Conservation (phyloP, 805 yeast genomes). For the Yarrowia deformans region DNA sequence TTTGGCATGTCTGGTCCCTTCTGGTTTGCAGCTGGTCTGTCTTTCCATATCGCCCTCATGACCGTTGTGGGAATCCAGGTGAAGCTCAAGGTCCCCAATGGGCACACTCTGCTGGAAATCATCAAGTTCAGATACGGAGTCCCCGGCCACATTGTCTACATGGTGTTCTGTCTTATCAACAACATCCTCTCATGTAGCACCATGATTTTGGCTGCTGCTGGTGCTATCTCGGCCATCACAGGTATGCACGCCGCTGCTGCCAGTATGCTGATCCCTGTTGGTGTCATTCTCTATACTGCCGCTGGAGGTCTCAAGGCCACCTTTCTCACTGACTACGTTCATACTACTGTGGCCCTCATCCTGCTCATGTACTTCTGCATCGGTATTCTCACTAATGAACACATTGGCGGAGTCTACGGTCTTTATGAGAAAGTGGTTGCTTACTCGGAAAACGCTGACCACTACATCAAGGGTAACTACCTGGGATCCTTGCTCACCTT, state of each 20-base stretch:
- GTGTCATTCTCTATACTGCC: constrained; percentile 60
- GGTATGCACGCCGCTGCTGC: constrained; percentile 60
- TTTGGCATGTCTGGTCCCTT: constrained; percentile 65
- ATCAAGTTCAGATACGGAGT: constrained; percentile 72
- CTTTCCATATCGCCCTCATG: constrained; percentile 76
- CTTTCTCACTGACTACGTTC: constrained; percentile 61
- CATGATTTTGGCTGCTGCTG: constrained; percentile 57
- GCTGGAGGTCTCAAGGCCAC: constrained; percentile 63
- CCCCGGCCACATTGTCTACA: constrained; percentile 57
- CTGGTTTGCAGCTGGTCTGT: constrained; percentile 81
- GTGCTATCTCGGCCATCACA: constrained; percentile 54
- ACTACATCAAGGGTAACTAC: constrained; percentile 44
- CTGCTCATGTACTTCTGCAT: constrained; percentile 46
- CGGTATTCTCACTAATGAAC: constrained; percentile 51
- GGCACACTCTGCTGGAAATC: constrained; percentile 81
- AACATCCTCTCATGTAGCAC: constrained; percentile 50
- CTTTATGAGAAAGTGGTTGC: constrained; percentile 56
- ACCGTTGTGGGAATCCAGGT: constrained; percentile 79
- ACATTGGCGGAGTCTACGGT: constrained; percentile 57
- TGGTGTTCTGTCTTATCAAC: constrained; percentile 40
- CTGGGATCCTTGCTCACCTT: constrained; percentile 58
- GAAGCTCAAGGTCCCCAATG: constrained; percentile 78
- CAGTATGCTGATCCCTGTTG: constrained; percentile 56
- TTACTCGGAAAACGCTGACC: constrained; percentile 50
- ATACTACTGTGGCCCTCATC: constrained; percentile 53